Percentiles rank a stretch among this genome's conserved stretches.
These are phyloP conservation scores for Aspergillus cristatus DNA, from an alignment of 495 filamentous ascomycete genomes.

Conservation along the genomic window DNA sequence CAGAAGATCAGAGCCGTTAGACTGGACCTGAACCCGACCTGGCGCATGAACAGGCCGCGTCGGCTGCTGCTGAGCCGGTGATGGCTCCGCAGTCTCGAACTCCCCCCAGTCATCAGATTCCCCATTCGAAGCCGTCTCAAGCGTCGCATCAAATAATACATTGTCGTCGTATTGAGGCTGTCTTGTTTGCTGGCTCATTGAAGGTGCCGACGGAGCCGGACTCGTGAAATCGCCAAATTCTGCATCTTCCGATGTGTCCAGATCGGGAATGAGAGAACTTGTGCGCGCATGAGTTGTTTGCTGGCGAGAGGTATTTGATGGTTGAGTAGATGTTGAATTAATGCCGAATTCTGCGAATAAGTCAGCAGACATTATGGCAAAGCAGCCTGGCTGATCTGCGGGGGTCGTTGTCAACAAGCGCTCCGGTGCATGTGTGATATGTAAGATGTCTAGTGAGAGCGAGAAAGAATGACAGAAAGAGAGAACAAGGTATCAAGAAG, in stretches of 20 bases:
- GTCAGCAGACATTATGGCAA: conserved; percentile 57
- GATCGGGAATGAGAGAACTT: conserved; percentile 17
- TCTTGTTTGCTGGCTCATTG: conserved; percentile 4
- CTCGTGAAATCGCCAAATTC: conserved; percentile 6
- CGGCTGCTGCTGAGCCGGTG: conserved; percentile 48
- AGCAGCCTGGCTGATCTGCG: no score
- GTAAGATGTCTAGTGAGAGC: no score
- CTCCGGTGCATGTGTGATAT: no score
- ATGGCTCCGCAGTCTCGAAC: conserved; percentile 49
- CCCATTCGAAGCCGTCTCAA: conserved; percentile 24
- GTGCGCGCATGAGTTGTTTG: conserved; percentile 5
- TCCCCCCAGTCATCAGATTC: conserved; percentile 69
- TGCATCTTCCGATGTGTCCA: conserved; percentile 18
- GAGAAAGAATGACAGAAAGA: no score
- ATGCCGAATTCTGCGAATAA: conserved; percentile 62
- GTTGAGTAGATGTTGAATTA: conserved; percentile 12
- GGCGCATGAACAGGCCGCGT: conserved; percentile 2
- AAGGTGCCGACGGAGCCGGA: conserved; percentile 2
- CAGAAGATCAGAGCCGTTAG: neutral
- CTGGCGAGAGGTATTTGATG: conserved; percentile 8
- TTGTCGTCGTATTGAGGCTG: conserved; percentile 20
- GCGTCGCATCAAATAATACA: conserved; percentile 38
- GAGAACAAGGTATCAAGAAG: no score
- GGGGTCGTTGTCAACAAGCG: conserved; percentile 4
- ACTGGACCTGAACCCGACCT: neutral